Conservation (phyloP, 495 filamentous ascomycete genomes). For the Hapsidospora chrysogenum region DNA sequence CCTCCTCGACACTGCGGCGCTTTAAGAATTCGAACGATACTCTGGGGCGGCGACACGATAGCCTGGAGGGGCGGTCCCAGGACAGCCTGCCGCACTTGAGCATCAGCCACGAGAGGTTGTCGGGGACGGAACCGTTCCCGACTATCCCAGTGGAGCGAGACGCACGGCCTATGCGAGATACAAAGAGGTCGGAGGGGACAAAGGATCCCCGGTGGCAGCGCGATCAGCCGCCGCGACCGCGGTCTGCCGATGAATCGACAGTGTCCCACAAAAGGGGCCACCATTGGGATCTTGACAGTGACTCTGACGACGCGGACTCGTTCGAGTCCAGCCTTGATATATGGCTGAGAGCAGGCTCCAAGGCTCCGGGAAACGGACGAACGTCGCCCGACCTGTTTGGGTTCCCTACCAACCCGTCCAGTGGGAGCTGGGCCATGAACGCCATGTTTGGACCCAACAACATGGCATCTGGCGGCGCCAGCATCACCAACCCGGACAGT, state of each 20-base stretch:
- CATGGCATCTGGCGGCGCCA: conserved; percentile 14
- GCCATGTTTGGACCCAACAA: conserved; percentile 23
- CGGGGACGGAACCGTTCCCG: background rate
- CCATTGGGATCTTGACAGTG: conserved; percentile 16
- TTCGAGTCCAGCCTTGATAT: conserved; percentile 17
- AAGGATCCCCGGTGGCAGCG: background rate
- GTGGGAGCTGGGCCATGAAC: conserved; percentile 21
- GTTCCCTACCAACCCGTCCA: conserved; percentile 13
- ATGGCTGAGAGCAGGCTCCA: conserved; percentile 27
- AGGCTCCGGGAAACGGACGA: conserved; percentile 12
- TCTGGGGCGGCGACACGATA: background rate
- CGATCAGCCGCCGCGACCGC: background rate
- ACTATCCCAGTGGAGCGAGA: conserved; percentile 9
- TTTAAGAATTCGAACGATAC: conserved; percentile 21
- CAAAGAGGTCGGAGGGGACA: conserved; percentile 2
- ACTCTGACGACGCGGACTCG: conserved; percentile 11
- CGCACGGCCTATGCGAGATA: conserved; percentile 12
- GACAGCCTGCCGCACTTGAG: background rate
- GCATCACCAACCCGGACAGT: conserved; percentile 8
- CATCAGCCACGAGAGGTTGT: background rate
- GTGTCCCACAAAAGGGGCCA: conserved; percentile 6
- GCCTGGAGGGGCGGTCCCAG: background rate
- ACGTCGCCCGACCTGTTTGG: conserved; percentile 28
- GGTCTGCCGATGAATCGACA: conserved; percentile 5
- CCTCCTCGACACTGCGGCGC: conserved; percentile 28